Evolutionary conservation across 2,329 filamentous ascomycete genomes (phyloP), one percentile per base, ranked within the genome.

Genomic region (Beauveria caledonica): DNA sequence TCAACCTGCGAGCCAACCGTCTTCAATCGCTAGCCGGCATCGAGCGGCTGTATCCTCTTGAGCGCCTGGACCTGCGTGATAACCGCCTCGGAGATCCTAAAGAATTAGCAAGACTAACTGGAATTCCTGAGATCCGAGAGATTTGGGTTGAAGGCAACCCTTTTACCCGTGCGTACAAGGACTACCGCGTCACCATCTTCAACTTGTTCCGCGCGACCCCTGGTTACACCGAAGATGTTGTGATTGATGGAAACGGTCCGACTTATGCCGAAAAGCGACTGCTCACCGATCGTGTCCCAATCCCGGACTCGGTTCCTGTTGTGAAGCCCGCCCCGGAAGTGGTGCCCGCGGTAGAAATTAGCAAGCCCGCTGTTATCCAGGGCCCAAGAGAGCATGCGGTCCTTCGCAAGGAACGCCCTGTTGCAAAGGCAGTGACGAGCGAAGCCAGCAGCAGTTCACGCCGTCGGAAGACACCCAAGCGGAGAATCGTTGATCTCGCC

Each of bases 91-190:
- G 86, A n/a, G 94, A 99, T 70, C 93, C 93, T 0, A 90, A 87
- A 60, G 94, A 99, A 73, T 77, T 97, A 63, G 93, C 92, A 52
- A 85, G 94, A 62, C 78, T 99, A 62, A 97, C 93, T 1, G 87
- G 88, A 57, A 92, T 97, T 56, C 92, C 94, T 27, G 90, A 97
- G 58, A 88, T 99, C 65, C 86, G 87, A 62, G 93, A 97, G 72
- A 87, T 99, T 36, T 99, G 92, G 82, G 88, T 99, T 17, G 84
- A 89, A 63, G 90, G 91, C 23, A 99, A 99, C 68, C 90, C 92
- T 0, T 97, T 97, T 68, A 89, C 88, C 48, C 90, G 89, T 66
- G 92, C 91, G 1, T 90, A 97, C 70, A 82, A 87, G 62, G 86
- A 88, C 66, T 96, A 96, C 71, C 86, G 94, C 53, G 81, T 96